Base-by-base conservation (phyloP, 257 asterid species). In the Salvia splendens region DNA sequence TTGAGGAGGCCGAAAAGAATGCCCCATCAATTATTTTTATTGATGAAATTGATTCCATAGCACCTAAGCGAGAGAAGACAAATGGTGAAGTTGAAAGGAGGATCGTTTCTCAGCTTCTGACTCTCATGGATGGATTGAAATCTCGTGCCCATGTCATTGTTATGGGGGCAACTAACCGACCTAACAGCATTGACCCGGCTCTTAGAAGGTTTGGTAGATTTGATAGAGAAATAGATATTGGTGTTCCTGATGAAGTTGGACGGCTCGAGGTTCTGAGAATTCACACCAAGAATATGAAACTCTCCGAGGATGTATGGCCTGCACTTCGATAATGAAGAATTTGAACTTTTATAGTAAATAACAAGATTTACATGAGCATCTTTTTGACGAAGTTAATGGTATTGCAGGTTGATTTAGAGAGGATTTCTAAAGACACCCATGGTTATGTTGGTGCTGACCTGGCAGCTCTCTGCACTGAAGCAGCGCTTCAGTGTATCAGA, bases 401-500 rank as follows among this genome's bases (percentile, higher is more conserved):
- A 14, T 50, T 61, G 72, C 82, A 83, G 88, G 88, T 83, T 72
- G 83, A 84, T 67, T 79, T 84, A 32, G 89, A 84, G 78, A 76
- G 78, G 63, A 79, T 81, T 14, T 65, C 80, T 3, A 84, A 84
- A 65, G 81, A 81, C 61, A 81, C 83, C 40, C 89, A 81, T 43
- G 86, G 84, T 8, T 81, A 76, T 52, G 89, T 84, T 65, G 86
- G 89, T 77, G 89, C 89, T 65, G 84, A 84, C 75, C 75, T 81
- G 10, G 89, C 86, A 15, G 89, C 89, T 81, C 86, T 84, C 45
- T 84, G 89, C 69, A 84, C 86, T 58, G 89, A 84, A 61, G 82
- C 89, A 61, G 89, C 86, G 0, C 84, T 84, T 12, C 86, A 84
- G 75, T 81, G 86, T 71, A 81, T 84, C 72, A 76, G 86, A 61